Conservation (phyloP, 2,329 filamentous ascomycete species). For the Lachnellula cervina region DNA sequence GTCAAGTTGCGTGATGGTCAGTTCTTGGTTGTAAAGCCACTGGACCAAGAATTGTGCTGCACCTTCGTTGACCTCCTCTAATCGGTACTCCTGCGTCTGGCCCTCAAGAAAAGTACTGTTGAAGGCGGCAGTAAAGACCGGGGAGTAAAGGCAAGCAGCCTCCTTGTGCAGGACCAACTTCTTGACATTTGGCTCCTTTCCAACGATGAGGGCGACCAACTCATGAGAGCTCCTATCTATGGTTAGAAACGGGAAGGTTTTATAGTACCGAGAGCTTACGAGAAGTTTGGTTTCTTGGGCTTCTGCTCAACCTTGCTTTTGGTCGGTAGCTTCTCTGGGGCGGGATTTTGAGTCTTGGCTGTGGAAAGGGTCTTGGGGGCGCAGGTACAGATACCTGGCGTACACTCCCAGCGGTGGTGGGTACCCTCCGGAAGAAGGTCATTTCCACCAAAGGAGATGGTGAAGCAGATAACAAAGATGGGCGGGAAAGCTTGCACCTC, state of each 20-base stretch:
- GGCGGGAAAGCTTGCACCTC: too few species aligned
- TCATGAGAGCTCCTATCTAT: not conserved
- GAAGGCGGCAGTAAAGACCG: constrained; percentile 8
- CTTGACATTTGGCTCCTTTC: not conserved
- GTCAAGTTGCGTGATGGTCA: not conserved
- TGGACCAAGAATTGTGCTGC: constrained; percentile 4
- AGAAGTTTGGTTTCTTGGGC: not conserved
- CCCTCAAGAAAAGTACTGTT: constrained; percentile 12
- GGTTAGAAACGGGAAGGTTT: not conserved
- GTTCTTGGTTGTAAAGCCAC: constrained; percentile 10
- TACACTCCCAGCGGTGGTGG: too few species aligned
- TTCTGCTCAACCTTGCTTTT: not conserved
- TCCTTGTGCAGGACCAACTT: constrained; percentile 8
- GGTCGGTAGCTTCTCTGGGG: not conserved
- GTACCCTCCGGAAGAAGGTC: too few species aligned
- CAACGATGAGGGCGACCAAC: constrained; percentile 3
- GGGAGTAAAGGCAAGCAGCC: constrained; percentile 8
- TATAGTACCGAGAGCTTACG: not conserved
- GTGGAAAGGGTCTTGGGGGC: not conserved
- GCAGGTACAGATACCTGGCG: not conserved
- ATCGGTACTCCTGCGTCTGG: constrained; percentile 7
- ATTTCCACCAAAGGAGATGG: too few species aligned
- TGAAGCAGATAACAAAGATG: too few species aligned
- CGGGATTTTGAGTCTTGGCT: not conserved
- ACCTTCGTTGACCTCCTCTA: not conserved